Base-by-base conservation (phyloP, 768 basidiomycete genomes). In the Mycena polygramma region DNA sequence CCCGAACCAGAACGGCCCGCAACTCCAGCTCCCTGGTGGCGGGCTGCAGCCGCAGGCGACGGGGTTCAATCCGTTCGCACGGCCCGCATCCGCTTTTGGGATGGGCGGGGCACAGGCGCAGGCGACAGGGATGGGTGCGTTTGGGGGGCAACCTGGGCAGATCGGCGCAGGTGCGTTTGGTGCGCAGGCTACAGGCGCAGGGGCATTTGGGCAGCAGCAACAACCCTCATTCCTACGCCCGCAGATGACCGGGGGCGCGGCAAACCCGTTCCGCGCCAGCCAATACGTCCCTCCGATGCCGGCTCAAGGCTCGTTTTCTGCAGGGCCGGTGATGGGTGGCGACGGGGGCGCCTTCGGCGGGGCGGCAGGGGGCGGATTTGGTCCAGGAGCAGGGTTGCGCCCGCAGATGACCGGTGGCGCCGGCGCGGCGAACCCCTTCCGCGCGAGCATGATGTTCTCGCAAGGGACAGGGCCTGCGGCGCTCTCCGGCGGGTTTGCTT, bases 241-340 rank as follows among this genome's bases (percentile, higher is more conserved):
- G 17, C 82, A 84, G 71, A 77, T 77, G 30, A 84, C 82, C n/a
- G 92, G 90, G n/a, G 72, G 72, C 8, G 43, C 69, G 36, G 81
- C 84, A 49, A 96, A 96, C 79, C 95, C 94, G 13, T 97, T 97
- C 85, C 85, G 95, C 41, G 94, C 94, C 79, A 93, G 88, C 73
- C 41, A 41, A 15, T 41, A 41, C 41, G 41, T 41, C 41, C 41
- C 41, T 10, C 9, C 41, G 41, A 10, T 15, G 15, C 41, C 15
- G 41, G 11, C 41, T 41, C 10, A 41, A 10, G 41, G 41, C 41
- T 41, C 41, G 41, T 41, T 41, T 10, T 41, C 41, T 41, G 41
- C 41, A 15, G 41, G 41, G 41, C 41, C 41, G 41, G 41, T 41
- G 41, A 41, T 41, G 41, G 15, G 41, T 4, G 41, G 4, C 10